Evolutionary conservation across 163 green algal genomes (phyloP), one percentile per base, ranked within the genome.

Genomic region (Smithsoniella earleae): DNA sequence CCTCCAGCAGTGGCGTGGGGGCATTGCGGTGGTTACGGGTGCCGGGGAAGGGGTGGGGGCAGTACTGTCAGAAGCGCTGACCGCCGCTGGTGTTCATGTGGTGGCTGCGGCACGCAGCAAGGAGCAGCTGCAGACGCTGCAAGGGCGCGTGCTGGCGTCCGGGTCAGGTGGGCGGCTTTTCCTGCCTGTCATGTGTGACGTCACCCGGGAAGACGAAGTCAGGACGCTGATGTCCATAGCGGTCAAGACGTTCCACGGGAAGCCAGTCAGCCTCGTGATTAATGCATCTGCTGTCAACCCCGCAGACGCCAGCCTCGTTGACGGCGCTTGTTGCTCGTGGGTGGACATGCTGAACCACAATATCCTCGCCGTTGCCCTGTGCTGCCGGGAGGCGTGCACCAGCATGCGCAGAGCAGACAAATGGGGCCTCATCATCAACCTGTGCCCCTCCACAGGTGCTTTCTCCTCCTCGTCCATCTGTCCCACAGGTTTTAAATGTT

Each of bases 341-440:
- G 85, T 92, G 58, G 89, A 94, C 76, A 92, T 92, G 80, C 76
- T 95, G 52, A 81, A 44, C 64, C 90, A 85, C 54, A 95, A 92
- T 66, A 82, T 95, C 36, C 81, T 96, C 66, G 89, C 84, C 40
- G 84, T 82, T 2, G 86, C 81, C 37, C 87, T 95, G 85, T 85
- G 81, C 62, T 88, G 81, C 1, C 79, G 85, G 1, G 86, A 88
- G 54, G 82, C 10, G 37, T 95, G 31, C 82, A 88, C 58, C n/a
- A 86, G 91, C 79, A 94, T 95, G 89, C 76, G 77, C 64, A 75
- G 79, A 5, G 81, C 85, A 40, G 75, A 69, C 6, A 58, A 69
- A 45, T 90, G 78, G 73, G 89, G 89, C 2, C 86, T 92, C 66
- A 80, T 94, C 46, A 83, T 94, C 76, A 89, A 92, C 80, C 83